A percentile compares a stretch with the other conserved stretches of the same genome.
Evolutionary conservation across 495 filamentous ascomycete genomes (phyloP).

Genomic region (Hypoxylon lienhwacheense): DNA sequence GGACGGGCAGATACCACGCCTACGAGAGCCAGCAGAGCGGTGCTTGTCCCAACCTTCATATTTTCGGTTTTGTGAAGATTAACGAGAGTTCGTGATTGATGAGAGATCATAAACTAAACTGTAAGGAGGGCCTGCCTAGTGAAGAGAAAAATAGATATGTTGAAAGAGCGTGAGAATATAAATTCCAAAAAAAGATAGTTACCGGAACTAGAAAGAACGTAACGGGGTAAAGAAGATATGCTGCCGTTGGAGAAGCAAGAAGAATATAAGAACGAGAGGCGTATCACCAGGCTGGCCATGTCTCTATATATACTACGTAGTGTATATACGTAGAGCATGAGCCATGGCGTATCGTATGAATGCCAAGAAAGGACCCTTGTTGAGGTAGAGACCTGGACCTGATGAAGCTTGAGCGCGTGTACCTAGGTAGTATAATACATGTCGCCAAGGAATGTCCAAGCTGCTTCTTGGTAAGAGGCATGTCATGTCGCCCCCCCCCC

Average conservation of each 20-base stretch:
- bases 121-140: constrained; percentile 45
- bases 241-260: constrained; percentile 38
- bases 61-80: constrained; percentile 42
- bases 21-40: constrained; percentile 44
- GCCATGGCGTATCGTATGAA: not conserved
- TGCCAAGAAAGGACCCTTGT: constrained; percentile 1
- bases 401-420: constrained; percentile 27
- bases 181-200: constrained; percentile 47
- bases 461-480: too few species aligned
- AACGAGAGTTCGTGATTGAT: constrained; percentile 30
- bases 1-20: constrained; percentile 41
- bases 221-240: constrained; percentile 39
- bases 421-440: constrained; percentile 17
- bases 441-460: constrained; percentile 24
- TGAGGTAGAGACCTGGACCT: constrained; percentile 10
- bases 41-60: constrained; percentile 51
- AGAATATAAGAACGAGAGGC: constrained; percentile 15
- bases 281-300: constrained; percentile 4
- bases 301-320: constrained; percentile 27
- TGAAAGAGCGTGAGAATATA: constrained; percentile 25
- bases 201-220: constrained; percentile 51
- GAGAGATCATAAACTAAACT: constrained; percentile 30
- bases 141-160: constrained; percentile 31
- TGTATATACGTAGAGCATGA: constrained; percentile 17
- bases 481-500: too few species aligned